Percentiles rank a stretch among this genome's conserved stretches.
phyloP scores from a whole-genome alignment of 108 stramenopile genomes.

The Asterionellopsis glacialis region DNA sequence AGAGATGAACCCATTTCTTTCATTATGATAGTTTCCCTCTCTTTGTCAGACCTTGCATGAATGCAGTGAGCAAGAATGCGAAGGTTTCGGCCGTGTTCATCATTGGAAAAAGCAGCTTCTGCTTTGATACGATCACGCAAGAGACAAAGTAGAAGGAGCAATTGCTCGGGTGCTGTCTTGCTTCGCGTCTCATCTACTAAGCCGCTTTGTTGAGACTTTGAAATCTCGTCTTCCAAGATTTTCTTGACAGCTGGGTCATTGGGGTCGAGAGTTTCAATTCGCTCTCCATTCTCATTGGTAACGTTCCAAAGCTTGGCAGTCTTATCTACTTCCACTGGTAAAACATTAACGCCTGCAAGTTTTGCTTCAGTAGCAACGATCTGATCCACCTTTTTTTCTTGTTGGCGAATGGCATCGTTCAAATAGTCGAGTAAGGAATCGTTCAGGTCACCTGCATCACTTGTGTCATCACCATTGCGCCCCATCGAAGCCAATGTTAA shows the following conservation, averaged over 20 bases:
- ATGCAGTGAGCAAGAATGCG: constrained; percentile 74
- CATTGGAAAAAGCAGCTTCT: constrained; percentile 77
- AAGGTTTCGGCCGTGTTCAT: constrained; percentile 67
- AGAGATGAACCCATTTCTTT: constrained; percentile 61
- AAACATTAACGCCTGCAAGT: too few relatives aligned
- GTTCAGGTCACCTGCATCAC: constrained; percentile 64
- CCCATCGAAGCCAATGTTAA: constrained; percentile 70
- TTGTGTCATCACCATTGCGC: constrained; percentile 49
- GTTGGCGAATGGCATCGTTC: constrained; percentile 75
- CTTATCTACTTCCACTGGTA: constrained; percentile 18
- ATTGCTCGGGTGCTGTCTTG: constrained; percentile 55
- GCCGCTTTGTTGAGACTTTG: constrained; percentile 18
- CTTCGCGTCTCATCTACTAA: constrained; percentile 3
- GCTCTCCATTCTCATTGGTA: constrained; percentile 51
- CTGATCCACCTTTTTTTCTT: constrained; percentile 55
- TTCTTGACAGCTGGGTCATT: constrained; percentile 53
- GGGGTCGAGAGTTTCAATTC: constrained; percentile 76
- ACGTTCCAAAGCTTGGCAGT: constrained; percentile 63
- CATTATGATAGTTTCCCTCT: constrained; percentile 53
- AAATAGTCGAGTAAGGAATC: constrained; percentile 73
- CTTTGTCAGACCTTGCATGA: constrained; percentile 42
- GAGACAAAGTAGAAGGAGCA: constrained; percentile 67
- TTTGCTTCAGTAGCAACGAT: constrained; percentile 3
- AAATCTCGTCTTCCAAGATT: constrained; percentile 49
- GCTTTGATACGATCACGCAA: constrained; percentile 75